Evolutionary conservation across 2,329 filamentous ascomycete genomes (phyloP).

Genomic region (Tolypocladium ophioglossoides): DNA sequence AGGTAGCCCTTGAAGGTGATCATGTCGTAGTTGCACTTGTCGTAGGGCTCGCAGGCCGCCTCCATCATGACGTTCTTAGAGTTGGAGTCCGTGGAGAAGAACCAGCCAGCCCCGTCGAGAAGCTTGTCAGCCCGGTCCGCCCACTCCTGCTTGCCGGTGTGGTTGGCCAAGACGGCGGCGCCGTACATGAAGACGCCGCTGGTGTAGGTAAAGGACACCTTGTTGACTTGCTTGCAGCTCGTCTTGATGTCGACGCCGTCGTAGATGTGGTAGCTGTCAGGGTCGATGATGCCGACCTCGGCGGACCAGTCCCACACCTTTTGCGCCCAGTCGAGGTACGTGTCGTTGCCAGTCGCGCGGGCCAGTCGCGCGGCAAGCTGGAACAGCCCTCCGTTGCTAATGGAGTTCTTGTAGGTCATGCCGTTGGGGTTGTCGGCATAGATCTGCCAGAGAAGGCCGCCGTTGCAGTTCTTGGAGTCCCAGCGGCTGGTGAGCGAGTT

Average conservation of each 20-base stretch:
- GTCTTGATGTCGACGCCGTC: conserved; percentile 48
- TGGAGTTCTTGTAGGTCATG: conserved; percentile 73
- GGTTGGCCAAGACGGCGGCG: conserved; percentile 52
- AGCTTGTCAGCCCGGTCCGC: conserved; percentile 38
- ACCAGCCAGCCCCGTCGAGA: conserved; percentile 39
- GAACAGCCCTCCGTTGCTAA: conserved; percentile 76
- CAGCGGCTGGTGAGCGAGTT: conserved; percentile 60
- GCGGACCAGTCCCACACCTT: conserved; percentile 57
- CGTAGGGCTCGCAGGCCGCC: conserved; percentile 49
- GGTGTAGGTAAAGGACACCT: conserved; percentile 54
- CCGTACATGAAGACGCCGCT: conserved; percentile 57
- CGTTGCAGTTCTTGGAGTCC: conserved; percentile 56
- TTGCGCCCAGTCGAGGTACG: conserved; percentile 55
- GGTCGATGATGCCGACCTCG: conserved; percentile 45
- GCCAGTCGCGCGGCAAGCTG: conserved; percentile 68
- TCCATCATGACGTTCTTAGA: conserved; percentile 54
- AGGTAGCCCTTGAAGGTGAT: conserved; percentile 60
- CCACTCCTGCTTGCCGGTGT: conserved; percentile 45
- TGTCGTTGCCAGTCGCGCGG: conserved; percentile 55
- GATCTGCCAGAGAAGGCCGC: conserved; percentile 76
- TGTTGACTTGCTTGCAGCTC: conserved; percentile 43
- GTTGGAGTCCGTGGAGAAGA: conserved; percentile 42
- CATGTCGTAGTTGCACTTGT: conserved; percentile 51
- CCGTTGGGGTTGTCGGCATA: conserved; percentile 62
- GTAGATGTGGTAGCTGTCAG: conserved; percentile 39